Base-by-base conservation (phyloP, 352 stramenopile genomes). In the Globisporangium nunn region DNA sequence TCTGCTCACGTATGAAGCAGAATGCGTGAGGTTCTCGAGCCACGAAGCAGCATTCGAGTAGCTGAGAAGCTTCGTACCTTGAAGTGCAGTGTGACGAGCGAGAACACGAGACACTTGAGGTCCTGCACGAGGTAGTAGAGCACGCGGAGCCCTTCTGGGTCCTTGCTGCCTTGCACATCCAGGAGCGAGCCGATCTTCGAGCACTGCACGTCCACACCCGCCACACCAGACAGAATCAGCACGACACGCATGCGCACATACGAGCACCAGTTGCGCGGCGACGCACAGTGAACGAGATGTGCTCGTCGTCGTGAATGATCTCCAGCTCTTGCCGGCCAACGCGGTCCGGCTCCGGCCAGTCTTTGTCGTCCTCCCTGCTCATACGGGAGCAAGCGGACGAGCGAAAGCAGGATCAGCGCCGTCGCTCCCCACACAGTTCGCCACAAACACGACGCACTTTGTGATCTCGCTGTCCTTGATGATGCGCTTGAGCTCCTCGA, bases 61-160 rank as follows among this genome's bases (percentile, higher is more conserved):
- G 2, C 31, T 23, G 45, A 31, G 44, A 66, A 33, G 58, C 53
- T 40, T 62, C 55, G 50, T 61, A 93, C 85, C 81, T 94, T 98
- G 74, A 99, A 99, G 78, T 99, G 96, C 33, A 98, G 68, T 15
- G 81, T 93, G 65, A 99, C 98, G 50, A 99, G 82, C 40, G 87
- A 98, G 58, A 98, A 96, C 15, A 98, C 87, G 29, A 99, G 68
- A 63, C 92, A 98, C 67, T 98, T 98, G 50, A 99, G 75, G 70
- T 99, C 96, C 71, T 98, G 95, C 29, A 97, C 90, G 33, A 99
- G 75, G 73, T 98, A 98, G 74, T 98, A 98, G 56, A 99, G 96
- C 51, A 91, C 81, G 18, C 84, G 73, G 23, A 98, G 75, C 29
- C 95, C 95, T 56, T 98, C 90, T 0, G 95, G 95, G 69, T 99